These are phyloP conservation scores for Emmonsia crescens DNA, from an alignment of 2,329 filamentous ascomycete genomes.

Conservation along the genomic window DNA sequence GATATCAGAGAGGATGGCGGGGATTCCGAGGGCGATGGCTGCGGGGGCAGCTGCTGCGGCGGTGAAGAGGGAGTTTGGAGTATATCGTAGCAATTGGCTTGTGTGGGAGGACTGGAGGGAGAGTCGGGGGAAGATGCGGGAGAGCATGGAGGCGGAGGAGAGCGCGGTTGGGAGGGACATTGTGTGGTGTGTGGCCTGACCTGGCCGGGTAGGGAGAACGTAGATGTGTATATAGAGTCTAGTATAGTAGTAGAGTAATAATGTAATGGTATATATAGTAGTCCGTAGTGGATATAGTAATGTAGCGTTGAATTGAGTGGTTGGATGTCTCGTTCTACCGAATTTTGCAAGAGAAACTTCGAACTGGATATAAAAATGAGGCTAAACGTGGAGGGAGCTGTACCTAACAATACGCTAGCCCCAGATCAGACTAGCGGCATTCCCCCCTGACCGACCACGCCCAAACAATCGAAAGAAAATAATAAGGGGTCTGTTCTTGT, in stretches of 20 bases:
- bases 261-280: neutral
- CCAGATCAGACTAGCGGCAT: constrained; percentile 19
- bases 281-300: no score
- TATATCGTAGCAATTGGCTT: constrained; percentile 25
- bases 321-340: neutral
- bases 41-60: constrained; percentile 42
- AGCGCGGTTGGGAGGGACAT: constrained; percentile 22
- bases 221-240: neutral
- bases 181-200: neutral
- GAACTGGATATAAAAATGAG: neutral
- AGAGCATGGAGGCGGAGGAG: constrained; percentile 11
- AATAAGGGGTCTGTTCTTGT: neutral
- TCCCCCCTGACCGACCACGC: constrained; percentile 27
- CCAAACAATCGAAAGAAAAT: neutral
- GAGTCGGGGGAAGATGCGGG: constrained; percentile 19
- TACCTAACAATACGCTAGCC: constrained; percentile 19
- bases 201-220: neutral
- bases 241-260: neutral
- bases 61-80: constrained; percentile 41
- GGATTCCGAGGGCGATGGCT: constrained; percentile 50
- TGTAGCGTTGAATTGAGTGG: neutral
- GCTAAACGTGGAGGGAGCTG: neutral
- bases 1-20: constrained; percentile 63
- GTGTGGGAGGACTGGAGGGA: constrained; percentile 9
- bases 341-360: neutral